Base-by-base conservation (phyloP, 306 rosid species). In the Prosopis cineraria region DNA sequence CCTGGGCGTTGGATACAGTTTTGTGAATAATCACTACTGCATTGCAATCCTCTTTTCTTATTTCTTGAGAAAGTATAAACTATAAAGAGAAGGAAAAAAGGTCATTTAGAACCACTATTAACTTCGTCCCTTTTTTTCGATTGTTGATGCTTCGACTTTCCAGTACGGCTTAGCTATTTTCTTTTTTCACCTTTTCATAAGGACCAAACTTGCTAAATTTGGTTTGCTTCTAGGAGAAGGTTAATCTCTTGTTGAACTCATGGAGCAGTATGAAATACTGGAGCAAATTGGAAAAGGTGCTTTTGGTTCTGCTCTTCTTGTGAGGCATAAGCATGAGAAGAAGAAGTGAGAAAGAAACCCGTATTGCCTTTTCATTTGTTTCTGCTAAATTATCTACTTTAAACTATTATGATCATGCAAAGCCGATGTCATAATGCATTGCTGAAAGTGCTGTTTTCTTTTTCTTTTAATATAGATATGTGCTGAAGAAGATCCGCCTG, bases 201-300 rank as follows among this genome's bases (percentile, higher is more conserved):
- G 81, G 79, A 80, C 72, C 53, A 71, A 83, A 81, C 70, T 53
- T 55, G 78, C 29, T 65, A 71, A 58, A 39, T 59, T 66, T 84
- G 83, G 74, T 79, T 31, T 77, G 41, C 62, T 56, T 41, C 33
- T 85, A 85, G 90, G 84, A 79, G 73, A 83, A 81, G 80, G 80
- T 65, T 74, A 82, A 66, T 72, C 65, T 44, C 63, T 76, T 22
- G 52, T 68, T 66, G 56, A 78, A 69, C 74, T 40, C 67, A 91
- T 95, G 99, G 99, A 95, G 91, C 97, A 93, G 85, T 95, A 95
- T 80, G 99, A 95, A 80, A 40, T 95, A 75, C 86, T 95, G 68
- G 99, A 93, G 91, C 99, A 93, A 90, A 95, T 95, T 81, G 99
- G 99, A 80, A 95, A 93, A 76, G 99, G 99, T 48, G 91, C 98